A percentile compares a stretch with the other conserved stretches of the same genome.
phyloP scores from a whole-genome alignment of 1,284 basidiomycete species.

The Tilletia indica region DNA sequence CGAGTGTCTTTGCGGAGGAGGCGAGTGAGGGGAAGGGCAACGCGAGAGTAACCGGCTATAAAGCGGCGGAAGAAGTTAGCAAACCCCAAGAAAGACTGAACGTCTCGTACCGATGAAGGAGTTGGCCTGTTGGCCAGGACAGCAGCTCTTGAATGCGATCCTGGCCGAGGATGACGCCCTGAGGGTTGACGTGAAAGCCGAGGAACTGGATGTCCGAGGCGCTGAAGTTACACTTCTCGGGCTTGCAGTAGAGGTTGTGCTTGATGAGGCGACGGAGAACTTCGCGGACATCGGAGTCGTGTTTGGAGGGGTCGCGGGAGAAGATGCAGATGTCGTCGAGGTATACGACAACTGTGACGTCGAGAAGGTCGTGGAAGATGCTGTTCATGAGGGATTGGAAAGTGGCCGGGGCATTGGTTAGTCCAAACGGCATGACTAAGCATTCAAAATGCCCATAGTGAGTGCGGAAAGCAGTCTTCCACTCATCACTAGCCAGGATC shows the following conservation, averaged over 20 bases:
- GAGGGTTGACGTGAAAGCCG: slow-evolving; percentile 56
- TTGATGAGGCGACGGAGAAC: slow-evolving; percentile 15
- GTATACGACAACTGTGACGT: slow-evolving; percentile 5
- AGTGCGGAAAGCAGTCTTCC: slow-evolving; percentile 31
- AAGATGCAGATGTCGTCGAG: not conserved
- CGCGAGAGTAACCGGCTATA: slow-evolving; percentile 12
- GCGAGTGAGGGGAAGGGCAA: not conserved
- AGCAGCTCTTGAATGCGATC: slow-evolving; percentile 58
- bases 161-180: slow-evolving; percentile 57
- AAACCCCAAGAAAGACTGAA: slow-evolving; percentile 11
- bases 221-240: slow-evolving; percentile 19
- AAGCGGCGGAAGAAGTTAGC: slow-evolving; percentile 18
- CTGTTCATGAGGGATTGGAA: slow-evolving; percentile 18
- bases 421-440: slow-evolving; percentile 31
- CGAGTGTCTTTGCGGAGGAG: not conserved
- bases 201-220: slow-evolving; percentile 57
- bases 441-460: slow-evolving; percentile 24
- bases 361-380: slow-evolving; percentile 9
- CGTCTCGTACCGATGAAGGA: slow-evolving; percentile 46
- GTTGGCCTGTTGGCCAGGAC: slow-evolving; percentile 57
- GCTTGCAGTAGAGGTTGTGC: no score
- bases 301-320: not conserved
- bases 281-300: not conserved
- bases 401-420: slow-evolving; percentile 17
- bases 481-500: slow-evolving; percentile 25